These are phyloP conservation scores for Raphanus hybrid DNA, from an alignment of 441 rosid genomes.

Conservation along the genomic window DNA sequence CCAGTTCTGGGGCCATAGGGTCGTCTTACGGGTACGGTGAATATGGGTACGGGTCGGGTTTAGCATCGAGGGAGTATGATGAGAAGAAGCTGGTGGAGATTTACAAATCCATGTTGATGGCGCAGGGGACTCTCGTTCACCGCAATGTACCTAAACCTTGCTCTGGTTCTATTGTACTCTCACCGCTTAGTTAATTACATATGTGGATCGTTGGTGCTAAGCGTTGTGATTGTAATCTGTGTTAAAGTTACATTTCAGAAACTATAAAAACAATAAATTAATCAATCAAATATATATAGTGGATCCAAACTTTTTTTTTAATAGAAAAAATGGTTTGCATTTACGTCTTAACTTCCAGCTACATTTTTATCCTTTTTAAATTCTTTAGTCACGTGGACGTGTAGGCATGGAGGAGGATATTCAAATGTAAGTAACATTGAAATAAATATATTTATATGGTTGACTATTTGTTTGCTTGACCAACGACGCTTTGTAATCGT, in stretches of 20 bases:
- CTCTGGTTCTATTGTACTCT: constrained; percentile 8
- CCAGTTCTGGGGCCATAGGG: constrained; percentile 49
- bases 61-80: constrained; percentile 68
- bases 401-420: constrained; percentile 21
- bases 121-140: constrained; percentile 56
- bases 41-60: constrained; percentile 44
- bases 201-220: neutral
- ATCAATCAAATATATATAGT: neutral
- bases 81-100: constrained; percentile 74
- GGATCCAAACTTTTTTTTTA: neutral
- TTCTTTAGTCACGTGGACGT: neutral
- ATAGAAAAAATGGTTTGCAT: constrained; percentile 12
- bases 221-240: constrained; percentile 20
- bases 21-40: constrained; percentile 35
- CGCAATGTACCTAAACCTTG: constrained; percentile 45
- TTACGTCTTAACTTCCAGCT: neutral
- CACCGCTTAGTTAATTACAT: constrained; percentile 11
- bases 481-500: neutral
- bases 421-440: neutral
- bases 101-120: constrained; percentile 63
- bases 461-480: neutral
- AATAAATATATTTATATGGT: neutral
- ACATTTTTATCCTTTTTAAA: neutral
- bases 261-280: neutral
- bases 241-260: neutral